Evolutionary conservation across 2,329 filamentous ascomycete species (phyloP), one percentile per base, ranked within the genome.

Genomic region (Trichoderma arundinaceum): DNA sequence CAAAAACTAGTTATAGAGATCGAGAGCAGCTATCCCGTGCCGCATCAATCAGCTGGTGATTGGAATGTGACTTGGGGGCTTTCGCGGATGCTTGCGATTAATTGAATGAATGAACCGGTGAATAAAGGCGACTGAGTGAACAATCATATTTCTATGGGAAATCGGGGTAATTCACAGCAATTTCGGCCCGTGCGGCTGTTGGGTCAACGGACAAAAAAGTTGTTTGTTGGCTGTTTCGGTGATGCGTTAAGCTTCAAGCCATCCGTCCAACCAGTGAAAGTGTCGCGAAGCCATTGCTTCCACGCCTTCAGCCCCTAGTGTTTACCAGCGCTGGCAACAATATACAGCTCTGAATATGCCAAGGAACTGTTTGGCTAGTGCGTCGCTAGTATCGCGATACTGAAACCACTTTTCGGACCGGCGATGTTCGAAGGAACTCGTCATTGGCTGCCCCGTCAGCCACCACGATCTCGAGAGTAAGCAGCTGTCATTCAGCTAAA

Each of bases 161-260:
- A 39, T 33, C 43, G n/a, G 46, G 22, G 17, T 28, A 32, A 13
- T 22, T 41, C 22, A 44, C 19, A 57, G 39, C n/a, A 32, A 8
- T 22, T 33, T 61, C 59, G 59, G 59, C 49, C 60, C 49, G 39
- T 10, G n/a, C 60, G 49, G 60, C 49, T 28, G 15, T 54, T 38
- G 1, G 22, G 22, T 28, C 22, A 4, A 28, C 22, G 22, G 4
- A 28, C 22, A 28, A 28, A 28, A 4, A 4, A 4, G 4, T 39
- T 15, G 12, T 28, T 12, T 35, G 8, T n/a, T 43, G 49, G 39
- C 17, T 33, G 3, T 35, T 10, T 52, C 38, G 38, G 38, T 19
- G 15, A 52, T 13, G 49, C 49, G 33, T 46, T 63, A 63, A 63
- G 32, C 60, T 54, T 63, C 39, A 35, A 49, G 49, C 60, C 46